These are phyloP conservation scores for Penicillium odoratum DNA, from an alignment of 495 filamentous ascomycete species.

Conservation along the genomic window DNA sequence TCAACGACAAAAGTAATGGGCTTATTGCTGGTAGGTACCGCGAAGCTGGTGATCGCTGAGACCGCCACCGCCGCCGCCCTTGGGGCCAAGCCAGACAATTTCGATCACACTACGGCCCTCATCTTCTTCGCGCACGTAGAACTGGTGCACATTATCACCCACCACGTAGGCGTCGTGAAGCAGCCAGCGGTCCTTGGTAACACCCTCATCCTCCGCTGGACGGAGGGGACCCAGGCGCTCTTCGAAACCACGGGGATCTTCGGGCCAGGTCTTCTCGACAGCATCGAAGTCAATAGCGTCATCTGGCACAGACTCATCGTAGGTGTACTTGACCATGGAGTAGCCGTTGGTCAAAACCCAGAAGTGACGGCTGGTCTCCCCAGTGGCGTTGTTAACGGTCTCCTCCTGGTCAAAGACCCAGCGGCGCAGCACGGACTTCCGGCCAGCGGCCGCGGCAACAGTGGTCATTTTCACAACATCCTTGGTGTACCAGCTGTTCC, in stretches of 20 bases:
- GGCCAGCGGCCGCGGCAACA: slow-evolving; percentile 55
- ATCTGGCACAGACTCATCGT: slow-evolving; percentile 41
- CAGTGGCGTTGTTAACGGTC: slow-evolving; percentile 38
- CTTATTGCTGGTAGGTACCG: slow-evolving; percentile 33
- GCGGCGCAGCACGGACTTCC: slow-evolving; percentile 60
- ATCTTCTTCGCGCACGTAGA: slow-evolving; percentile 49
- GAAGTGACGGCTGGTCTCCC: slow-evolving; percentile 44
- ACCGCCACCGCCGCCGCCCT: slow-evolving; percentile 45
- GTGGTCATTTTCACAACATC: slow-evolving; percentile 60
- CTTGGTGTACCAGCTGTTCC: slow-evolving; percentile 57
- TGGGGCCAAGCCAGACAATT: slow-evolving; percentile 50
- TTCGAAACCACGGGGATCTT: slow-evolving; percentile 50
- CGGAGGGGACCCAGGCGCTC: slow-evolving; percentile 55
- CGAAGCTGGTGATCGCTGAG: slow-evolving; percentile 31
- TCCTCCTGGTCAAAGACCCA: slow-evolving; percentile 60
- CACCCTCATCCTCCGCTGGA: slow-evolving; percentile 39
- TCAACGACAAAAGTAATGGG: background rate
- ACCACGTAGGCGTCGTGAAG: slow-evolving; percentile 43
- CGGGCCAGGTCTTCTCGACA: slow-evolving; percentile 64
- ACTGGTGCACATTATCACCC: slow-evolving; percentile 49
- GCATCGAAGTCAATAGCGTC: slow-evolving; percentile 54
- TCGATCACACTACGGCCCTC: slow-evolving; percentile 50
- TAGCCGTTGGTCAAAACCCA: slow-evolving; percentile 64
- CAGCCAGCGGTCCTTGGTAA: slow-evolving; percentile 49
- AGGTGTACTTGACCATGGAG: slow-evolving; percentile 56